Conservation (phyloP, 73 alveolate species). For the Stentor roeselii region DNA sequence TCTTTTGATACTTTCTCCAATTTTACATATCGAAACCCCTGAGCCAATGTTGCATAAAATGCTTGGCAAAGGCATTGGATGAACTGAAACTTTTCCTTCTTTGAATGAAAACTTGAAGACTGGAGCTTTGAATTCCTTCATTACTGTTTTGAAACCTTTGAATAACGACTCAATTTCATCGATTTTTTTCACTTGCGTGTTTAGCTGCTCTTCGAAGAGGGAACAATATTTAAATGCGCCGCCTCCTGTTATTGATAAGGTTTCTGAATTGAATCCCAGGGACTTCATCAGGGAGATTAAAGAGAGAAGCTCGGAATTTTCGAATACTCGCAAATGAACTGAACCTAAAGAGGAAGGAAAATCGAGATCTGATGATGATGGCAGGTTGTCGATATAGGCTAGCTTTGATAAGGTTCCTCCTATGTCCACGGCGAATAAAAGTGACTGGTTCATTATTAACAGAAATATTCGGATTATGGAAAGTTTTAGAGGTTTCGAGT, state of each 20-base stretch:
- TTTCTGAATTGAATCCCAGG: neutral
- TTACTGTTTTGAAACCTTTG: constrained; percentile 67
- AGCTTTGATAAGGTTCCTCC: constrained; percentile 75
- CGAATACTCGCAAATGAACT: constrained; percentile 28
- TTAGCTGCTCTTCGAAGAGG: constrained; percentile 44
- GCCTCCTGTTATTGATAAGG: constrained; percentile 85
- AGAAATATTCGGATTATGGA: no score
- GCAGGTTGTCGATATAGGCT: constrained; percentile 38
- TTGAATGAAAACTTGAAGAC: constrained; percentile 59
- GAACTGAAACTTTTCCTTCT: constrained; percentile 36
- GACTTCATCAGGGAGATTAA: constrained; percentile 18
- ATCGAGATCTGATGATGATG: constrained; percentile 21
- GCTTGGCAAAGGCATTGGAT: constrained; percentile 59
- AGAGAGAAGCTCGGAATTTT: constrained; percentile 17
- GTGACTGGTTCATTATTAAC: no score
- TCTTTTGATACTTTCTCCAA: constrained; percentile 53
- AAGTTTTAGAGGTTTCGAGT: no score
- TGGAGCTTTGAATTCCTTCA: constrained; percentile 52
- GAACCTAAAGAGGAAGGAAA: constrained; percentile 25
- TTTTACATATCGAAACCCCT: constrained; percentile 86
- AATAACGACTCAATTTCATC: constrained; percentile 82
- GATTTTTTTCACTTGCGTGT: constrained; percentile 53
- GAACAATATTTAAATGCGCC: constrained; percentile 80
- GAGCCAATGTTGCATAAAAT: constrained; percentile 80
- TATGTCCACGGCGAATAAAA: constrained; percentile 54